Evolutionary conservation across 2,329 filamentous ascomycete genomes (phyloP), one percentile per base, ranked within the genome.

Genomic region (Camptophora hylomeconis): DNA sequence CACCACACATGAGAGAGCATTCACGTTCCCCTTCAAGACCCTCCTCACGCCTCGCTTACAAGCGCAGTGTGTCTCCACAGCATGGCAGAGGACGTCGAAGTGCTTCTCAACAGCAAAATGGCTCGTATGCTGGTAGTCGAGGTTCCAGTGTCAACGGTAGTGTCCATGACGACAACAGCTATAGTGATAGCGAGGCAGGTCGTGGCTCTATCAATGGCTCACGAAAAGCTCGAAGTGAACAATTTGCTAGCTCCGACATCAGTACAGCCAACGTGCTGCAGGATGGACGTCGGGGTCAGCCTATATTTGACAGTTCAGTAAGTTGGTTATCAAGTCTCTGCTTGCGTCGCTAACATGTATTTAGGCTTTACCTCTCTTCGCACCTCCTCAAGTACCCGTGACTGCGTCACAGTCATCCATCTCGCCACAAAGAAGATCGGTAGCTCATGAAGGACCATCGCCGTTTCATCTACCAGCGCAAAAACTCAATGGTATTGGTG

Each of bases 211-310:
- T 79, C 27, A 64, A 65, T 10, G 69, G 69, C 42, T 78, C 78
- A 35, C 76, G 80, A 47, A 80, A 80, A 53, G 72, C 69, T 45
- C 84, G 81, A 54, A 74, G 66, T 41, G 86, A 94, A 47, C 79
- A 83, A 41, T 72, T 93, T 47, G 84, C 82, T 26, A 94, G 83
- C 52, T 92, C 89, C 10, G 89, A 98, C 45, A 98, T 98, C 50
- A 95, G 87, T 53, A 73, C 94, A 44, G 86, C 94, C 45, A 98
- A 98, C 53, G 95, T 98, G 55, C 80, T 98, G 37, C 87, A 95
- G 58, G 89, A 92, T 50, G 86, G 87, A 43, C 78, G 89, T 56
- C 77, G 89, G 51, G 94, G 95, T 65, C 75, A 84, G 50, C 82
- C 87, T 47, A 94, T 93, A 58, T 77, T 77, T 60, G 87, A 95